Percentiles rank a stretch among this genome's conserved stretches.
These are phyloP conservation scores for Corchorus capsularis DNA, from an alignment of 345 rosid species.

Conservation along the genomic window DNA sequence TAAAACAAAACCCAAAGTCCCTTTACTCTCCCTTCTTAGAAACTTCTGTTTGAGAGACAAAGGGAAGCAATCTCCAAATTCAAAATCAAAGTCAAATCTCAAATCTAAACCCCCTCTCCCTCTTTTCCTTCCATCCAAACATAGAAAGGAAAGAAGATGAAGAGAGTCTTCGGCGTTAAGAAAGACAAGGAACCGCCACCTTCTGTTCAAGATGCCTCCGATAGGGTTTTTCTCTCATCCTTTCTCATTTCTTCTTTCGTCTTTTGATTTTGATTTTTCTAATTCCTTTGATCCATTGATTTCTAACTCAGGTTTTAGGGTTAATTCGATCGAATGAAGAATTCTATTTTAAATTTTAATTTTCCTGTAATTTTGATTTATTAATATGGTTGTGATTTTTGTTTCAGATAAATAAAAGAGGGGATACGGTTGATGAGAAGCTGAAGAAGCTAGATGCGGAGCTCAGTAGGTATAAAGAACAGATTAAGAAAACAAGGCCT, in stretches of 20 bases:
- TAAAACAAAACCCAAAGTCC: too few relatives aligned
- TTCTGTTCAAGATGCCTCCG: slow-evolving; percentile 79
- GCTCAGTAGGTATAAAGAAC: slow-evolving; percentile 74
- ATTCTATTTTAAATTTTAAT: background rate
- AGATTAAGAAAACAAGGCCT: slow-evolving; percentile 85
- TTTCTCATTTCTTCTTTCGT: background rate
- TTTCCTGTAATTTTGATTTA: background rate
- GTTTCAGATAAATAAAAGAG: slow-evolving; percentile 77
- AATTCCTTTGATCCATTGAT: background rate
- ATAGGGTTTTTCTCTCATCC: slow-evolving; percentile 48
- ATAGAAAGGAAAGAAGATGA: slow-evolving; percentile 49
- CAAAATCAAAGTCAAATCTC: too few relatives aligned
- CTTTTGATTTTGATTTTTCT: background rate
- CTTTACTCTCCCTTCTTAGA: too few relatives aligned
- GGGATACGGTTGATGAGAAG: slow-evolving; percentile 89
- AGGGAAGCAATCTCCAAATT: too few relatives aligned
- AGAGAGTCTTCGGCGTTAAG: slow-evolving; percentile 84
- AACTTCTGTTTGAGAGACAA: too few relatives aligned
- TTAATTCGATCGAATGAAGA: background rate
- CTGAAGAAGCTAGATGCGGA: slow-evolving; percentile 80
- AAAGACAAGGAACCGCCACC: slow-evolving; percentile 96
- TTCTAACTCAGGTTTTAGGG: background rate
- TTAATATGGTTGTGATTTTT: background rate
- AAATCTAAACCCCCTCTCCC: background rate
- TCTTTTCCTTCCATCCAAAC: background rate